phyloP scores from a whole-genome alignment of 352 stramenopile species.

The Pythium phragmiticola region DNA sequence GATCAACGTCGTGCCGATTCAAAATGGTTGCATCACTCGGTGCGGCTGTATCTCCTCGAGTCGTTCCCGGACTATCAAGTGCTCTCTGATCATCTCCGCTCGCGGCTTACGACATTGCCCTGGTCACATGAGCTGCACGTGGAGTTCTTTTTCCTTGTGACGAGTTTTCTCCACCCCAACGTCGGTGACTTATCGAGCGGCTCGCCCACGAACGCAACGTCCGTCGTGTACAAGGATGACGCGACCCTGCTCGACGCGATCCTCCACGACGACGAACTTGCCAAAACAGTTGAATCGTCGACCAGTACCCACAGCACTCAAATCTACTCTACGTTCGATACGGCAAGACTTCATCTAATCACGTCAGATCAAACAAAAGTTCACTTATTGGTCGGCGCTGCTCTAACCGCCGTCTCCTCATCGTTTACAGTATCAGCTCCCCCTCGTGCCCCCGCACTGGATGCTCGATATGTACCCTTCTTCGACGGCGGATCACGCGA shows the following conservation, averaged over 20 bases:
- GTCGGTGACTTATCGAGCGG: conserved; percentile 19
- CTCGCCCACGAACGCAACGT: conserved; percentile 49
- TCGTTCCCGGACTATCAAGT: conserved; percentile 59
- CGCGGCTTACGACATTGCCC: conserved; percentile 39
- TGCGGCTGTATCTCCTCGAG: conserved; percentile 39
- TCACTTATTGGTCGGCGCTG: no score
- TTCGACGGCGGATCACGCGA: no score
- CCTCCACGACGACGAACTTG: conserved; percentile 62
- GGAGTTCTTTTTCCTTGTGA: conserved; percentile 62
- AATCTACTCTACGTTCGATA: conserved; percentile 62
- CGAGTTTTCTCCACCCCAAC: conserved; percentile 50
- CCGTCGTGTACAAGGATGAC: conserved; percentile 58
- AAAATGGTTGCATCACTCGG: conserved; percentile 39
- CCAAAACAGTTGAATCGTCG: conserved; percentile 72
- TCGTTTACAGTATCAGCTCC: no score
- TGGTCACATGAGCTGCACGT: conserved; percentile 45
- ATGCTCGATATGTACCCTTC: no score
- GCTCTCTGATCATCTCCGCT: conserved; percentile 51
- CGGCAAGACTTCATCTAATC: no score
- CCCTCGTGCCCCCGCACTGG: no score
- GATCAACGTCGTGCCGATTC: conserved; percentile 44
- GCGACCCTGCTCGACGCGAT: conserved; percentile 58
- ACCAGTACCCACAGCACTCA: conserved; percentile 62
- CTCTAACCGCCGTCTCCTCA: no score
- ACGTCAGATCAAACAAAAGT: no score